Percentiles rank a stretch among this genome's conserved stretches.
Evolutionary conservation across 805 yeast genomes (phyloP).

Genomic region (Yarrowia deformans): DNA sequence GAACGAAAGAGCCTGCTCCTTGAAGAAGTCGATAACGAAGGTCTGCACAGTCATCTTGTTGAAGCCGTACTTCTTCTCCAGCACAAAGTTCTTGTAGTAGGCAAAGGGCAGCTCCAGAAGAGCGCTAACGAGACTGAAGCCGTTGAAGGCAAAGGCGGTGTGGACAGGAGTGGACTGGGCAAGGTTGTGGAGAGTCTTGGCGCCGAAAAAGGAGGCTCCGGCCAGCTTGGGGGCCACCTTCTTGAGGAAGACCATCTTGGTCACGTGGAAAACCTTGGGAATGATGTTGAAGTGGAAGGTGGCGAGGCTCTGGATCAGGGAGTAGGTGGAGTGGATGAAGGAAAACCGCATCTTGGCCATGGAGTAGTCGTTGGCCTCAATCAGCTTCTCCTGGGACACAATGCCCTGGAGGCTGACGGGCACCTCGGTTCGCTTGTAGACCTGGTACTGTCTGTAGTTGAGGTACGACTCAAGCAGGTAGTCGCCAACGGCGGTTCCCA

Average conservation of each 20-base stretch:
- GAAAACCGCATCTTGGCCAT: slow-evolving; percentile 78
- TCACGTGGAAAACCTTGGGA: slow-evolving; percentile 66
- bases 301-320: slow-evolving; percentile 63
- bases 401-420: slow-evolving; percentile 75
- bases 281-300: slow-evolving; percentile 67
- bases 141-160: slow-evolving; percentile 68
- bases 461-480: slow-evolving; percentile 77
- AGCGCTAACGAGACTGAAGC: slow-evolving; percentile 59
- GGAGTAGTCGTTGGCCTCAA: slow-evolving; percentile 78
- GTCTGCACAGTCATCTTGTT: slow-evolving; percentile 78
- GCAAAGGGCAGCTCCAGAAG: slow-evolving; percentile 70
- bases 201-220: slow-evolving; percentile 71
- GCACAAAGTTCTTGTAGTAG: slow-evolving; percentile 80
- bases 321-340: slow-evolving; percentile 60
- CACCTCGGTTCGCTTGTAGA: slow-evolving; percentile 61
- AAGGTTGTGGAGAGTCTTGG: slow-evolving; percentile 51
- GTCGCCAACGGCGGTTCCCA: slow-evolving; percentile 78
- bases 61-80: slow-evolving; percentile 93
- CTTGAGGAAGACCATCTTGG: slow-evolving; percentile 52
- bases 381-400: slow-evolving; percentile 74
- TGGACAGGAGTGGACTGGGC: slow-evolving; percentile 55
- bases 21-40: slow-evolving; percentile 77
- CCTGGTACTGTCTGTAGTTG: slow-evolving; percentile 76
- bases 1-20: slow-evolving; percentile 61
- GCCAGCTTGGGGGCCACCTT: slow-evolving; percentile 45